Percentiles rank a stretch among this genome's conserved stretches.
Conservation (phyloP, 768 basidiomycete genomes). For the Serpula lacrymans region DNA sequence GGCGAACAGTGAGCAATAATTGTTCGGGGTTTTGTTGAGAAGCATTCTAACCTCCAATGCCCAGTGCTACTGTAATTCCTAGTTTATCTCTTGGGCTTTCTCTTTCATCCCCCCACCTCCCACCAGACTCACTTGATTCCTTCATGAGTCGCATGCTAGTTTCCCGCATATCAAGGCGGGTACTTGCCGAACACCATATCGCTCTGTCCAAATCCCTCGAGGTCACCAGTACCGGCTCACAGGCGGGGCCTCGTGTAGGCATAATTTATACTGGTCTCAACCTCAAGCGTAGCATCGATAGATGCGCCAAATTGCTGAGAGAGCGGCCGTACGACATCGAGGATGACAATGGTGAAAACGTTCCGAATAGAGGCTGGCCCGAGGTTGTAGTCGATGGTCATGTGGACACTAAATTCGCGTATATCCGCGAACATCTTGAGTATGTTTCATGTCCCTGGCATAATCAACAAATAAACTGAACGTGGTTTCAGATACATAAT, state of each 20-base stretch:
- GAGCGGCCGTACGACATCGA: conserved; percentile 44
- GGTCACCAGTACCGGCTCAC: conserved; percentile 27
- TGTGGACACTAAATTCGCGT: conserved; percentile 66
- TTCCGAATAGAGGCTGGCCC: conserved; percentile 44
- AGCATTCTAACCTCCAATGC: conserved; percentile 7
- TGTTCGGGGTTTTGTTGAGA: conserved; percentile 3
- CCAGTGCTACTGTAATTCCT: conserved; percentile 75
- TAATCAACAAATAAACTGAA: conserved; percentile 1
- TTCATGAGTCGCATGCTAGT: conserved; percentile 92
- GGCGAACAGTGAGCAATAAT: conserved; percentile 66
- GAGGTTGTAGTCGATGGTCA: conserved; percentile 74
- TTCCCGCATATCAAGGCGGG: conserved; percentile 85
- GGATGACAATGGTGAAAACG: conserved; percentile 28
- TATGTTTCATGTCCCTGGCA: conserved; percentile 31
- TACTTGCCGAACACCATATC: conserved; percentile 86
- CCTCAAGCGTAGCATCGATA: conserved; percentile 67
- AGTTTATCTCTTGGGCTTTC: conserved; percentile 79
- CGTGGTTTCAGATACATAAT: conserved; percentile 62
- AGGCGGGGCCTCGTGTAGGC: conserved; percentile 66
- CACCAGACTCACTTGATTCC: conserved; percentile 75
- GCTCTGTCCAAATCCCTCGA: conserved; percentile 64
- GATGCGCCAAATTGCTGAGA: conserved; percentile 57
- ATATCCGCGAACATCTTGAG: conserved; percentile 87
- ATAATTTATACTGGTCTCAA: conserved; percentile 79
- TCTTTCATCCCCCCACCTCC: conserved; percentile 75